phyloP scores from a whole-genome alignment of 2,329 filamentous ascomycete genomes.

The Helminthosporium solani region DNA sequence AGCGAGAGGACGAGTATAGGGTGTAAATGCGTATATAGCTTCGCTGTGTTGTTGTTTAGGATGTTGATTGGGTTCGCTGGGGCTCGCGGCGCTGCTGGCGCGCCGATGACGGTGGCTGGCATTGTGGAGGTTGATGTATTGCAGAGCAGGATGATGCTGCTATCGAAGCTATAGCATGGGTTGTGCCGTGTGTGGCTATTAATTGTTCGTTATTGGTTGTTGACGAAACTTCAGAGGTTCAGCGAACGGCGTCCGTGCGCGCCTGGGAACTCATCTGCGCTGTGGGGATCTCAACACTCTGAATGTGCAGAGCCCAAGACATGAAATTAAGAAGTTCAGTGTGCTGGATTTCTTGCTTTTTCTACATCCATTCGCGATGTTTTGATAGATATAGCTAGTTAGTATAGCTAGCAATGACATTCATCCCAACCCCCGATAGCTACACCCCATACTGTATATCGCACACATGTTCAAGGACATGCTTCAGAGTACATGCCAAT shows the following conservation, averaged over 20 bases:
- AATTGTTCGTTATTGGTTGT: neutral
- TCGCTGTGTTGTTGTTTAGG: slow-evolving; percentile 51
- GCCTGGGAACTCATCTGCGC: neutral
- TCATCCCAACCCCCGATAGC: neutral
- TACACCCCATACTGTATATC: slow-evolving; percentile 1
- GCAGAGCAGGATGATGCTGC: neutral
- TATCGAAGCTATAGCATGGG: neutral
- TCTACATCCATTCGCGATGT: too few species aligned
- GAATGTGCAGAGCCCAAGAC: neutral
- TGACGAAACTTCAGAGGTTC: slow-evolving; percentile 7
- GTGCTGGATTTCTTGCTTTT: too few species aligned
- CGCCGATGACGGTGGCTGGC: slow-evolving; percentile 25
- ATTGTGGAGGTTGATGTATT: slow-evolving; percentile 15
- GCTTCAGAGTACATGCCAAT: neutral
- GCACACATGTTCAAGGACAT: neutral
- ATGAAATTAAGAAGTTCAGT: too few species aligned
- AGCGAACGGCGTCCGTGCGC: slow-evolving; percentile 6
- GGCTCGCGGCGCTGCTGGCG: slow-evolving; percentile 22
- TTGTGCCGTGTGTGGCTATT: neutral
- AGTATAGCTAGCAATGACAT: too few species aligned
- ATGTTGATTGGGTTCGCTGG: slow-evolving; percentile 47
- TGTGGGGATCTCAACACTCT: neutral
- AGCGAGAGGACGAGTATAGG: slow-evolving; percentile 66
- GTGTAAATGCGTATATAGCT: slow-evolving; percentile 65
- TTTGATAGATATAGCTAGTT: too few species aligned